Evolutionary conservation across 306 rosid species (phyloP), one percentile per base, ranked within the genome.

Genomic region (Luffa aegyptiaca): DNA sequence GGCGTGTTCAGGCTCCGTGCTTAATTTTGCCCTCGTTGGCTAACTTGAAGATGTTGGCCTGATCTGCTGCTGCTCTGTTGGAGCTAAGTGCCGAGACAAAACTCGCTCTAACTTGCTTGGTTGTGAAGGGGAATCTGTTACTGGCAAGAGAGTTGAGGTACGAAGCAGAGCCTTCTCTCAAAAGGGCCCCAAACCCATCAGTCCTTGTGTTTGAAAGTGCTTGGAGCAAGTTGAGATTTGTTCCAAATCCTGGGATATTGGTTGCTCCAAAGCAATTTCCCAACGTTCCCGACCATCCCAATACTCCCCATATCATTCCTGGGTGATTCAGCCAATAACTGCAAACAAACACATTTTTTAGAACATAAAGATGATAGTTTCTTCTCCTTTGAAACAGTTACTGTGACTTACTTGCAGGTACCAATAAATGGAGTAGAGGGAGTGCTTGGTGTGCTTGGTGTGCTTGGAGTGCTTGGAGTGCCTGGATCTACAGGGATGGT

Each of bases 251-350:
- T 36, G 95, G 90, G 77, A 88, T 48, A 63, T 70, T 87, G 1
- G 87, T 82, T 1, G 55, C 87, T 8, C 97, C 93, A 80, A 94
- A 94, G 49, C 90, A 82, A 76, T 72, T 88, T 13, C 98, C 97
- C 18, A 92, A 10, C 2, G 89, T 95, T 87, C 97, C 98, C 95
- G 91, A 91, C 95, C 95, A 95, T 1, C 98, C 98, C 17, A 95
- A 77, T 42, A 92, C 48, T 70, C 98, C 97, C 95, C 90, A 90
- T 57, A 95, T 91, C 79, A 91, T 71, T 59, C 78, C 87, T 58
- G 98, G 98, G 81, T 95, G 97, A 69, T 31, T 84, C 83, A 83
- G 89, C 98, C 98, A 95, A 81, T 85, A 95, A 83, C 98, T 95
- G 90, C 80, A 82, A 20, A 46, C 57, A 45, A 45, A 71, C 57